Evolutionary conservation across 148 eudicot species (phyloP).

Genomic region (Rhododendron williamsianum): DNA sequence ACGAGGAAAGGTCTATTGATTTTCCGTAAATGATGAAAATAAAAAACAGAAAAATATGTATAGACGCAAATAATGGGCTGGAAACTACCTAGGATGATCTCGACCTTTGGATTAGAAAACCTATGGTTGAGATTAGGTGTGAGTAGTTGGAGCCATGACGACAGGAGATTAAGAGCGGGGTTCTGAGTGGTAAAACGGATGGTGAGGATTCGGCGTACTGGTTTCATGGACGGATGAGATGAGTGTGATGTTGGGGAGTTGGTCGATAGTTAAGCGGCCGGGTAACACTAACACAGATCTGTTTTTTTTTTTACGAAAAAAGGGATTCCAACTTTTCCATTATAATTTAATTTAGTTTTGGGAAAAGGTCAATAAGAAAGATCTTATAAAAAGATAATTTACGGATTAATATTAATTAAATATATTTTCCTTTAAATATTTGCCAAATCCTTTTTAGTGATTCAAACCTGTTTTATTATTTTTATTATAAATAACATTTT

Average conservation of each 20-base stretch:
- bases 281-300: background rate
- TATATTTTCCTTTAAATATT: too few relatives aligned
- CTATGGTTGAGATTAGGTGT: conserved; percentile 15
- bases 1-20: conserved; percentile 15
- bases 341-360: background rate
- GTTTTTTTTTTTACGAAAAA: background rate
- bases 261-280: background rate
- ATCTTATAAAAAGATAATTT: too few relatives aligned
- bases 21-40: background rate
- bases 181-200: background rate
- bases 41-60: background rate
- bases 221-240: conserved; percentile 6
- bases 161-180: background rate
- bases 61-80: background rate
- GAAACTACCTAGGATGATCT: background rate
- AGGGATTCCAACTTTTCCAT: background rate
- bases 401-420: too few relatives aligned
- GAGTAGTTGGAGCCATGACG: conserved; percentile 2
- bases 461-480: too few relatives aligned
- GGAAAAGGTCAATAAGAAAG: background rate
- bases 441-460: too few relatives aligned
- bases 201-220: background rate
- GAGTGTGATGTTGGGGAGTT: background rate
- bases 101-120: conserved; percentile 10
- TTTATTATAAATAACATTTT: too few relatives aligned